Evolutionary conservation across 352 stramenopile species (phyloP), one percentile per base, ranked within the genome.

Genomic region (Phytophthora kernoviae): DNA sequence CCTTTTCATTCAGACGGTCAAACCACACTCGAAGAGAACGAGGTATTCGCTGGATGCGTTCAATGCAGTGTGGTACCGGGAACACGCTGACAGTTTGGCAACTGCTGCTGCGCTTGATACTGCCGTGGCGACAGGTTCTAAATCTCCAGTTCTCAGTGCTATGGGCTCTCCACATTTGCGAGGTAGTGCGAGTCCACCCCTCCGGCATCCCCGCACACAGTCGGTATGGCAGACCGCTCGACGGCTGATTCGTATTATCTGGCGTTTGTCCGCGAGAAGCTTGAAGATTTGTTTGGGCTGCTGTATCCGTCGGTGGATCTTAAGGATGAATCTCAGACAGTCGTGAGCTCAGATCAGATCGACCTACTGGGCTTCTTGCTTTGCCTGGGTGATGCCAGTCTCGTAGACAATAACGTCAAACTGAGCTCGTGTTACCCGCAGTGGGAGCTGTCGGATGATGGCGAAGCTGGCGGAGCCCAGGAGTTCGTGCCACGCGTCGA

Each of bases 201-300:
- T 2, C 81, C 83, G 11, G 68, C 83, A 44, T 93, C 83, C 2
- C 86, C 86, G 32, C 86, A 94, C 43, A 87, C 81, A 0, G 70
- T 91, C 30, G 86, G 83, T 2, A 85, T 94, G 75, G 79, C 86
- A 33, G 81, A 94, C 55, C 78, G 86, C 14, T 91, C 83, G 21
- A 91, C 83, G 15, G 83, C 81, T 26, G 86, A 94, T 44, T 66
- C 79, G 21, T 92, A 94, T 65, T 91, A 93, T 55, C 46, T 94
- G 44, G 65, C 79, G 17, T 94, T 93, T 65, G 79, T 93, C 33
- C 77, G 83, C 20, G 81, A 91, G 51, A 89, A 94, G 54, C 71
- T 94, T 24, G 79, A 87, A 30, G 81, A 89, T 45, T 65, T 94
- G 18, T 89, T 94, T 58, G 58, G 67, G 37, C 58, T 94, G 27